Evolutionary conservation across 2,329 filamentous ascomycete genomes (phyloP).

Genomic region (Colletotrichum sansevieriae): DNA sequence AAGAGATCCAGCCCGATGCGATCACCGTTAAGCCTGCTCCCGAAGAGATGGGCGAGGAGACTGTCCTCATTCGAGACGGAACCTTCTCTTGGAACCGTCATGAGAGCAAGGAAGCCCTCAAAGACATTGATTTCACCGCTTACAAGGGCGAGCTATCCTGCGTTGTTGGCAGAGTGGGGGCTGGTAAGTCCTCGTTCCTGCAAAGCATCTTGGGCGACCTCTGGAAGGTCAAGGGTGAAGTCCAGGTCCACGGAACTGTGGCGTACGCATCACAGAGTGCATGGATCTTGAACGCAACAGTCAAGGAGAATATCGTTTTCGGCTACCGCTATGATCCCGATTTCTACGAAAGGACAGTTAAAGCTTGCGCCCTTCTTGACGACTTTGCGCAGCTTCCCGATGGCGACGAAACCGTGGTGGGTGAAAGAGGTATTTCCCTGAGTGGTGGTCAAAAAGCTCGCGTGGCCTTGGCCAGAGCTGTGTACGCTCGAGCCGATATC

Average conservation of each 20-base stretch:
- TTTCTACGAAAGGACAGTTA: slow-evolving; percentile 94
- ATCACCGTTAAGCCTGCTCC: slow-evolving; percentile 78
- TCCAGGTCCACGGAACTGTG: slow-evolving; percentile 83
- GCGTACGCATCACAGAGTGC: slow-evolving; percentile 94
- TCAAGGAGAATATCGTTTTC: slow-evolving; percentile 97
- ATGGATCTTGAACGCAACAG: slow-evolving; percentile 98
- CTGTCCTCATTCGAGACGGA: slow-evolving; percentile 84
- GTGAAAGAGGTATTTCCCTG: slow-evolving; percentile 94
- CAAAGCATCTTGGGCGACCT: slow-evolving; percentile 91
- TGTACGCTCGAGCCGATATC: slow-evolving; percentile 96
- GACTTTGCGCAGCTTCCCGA: slow-evolving; percentile 95
- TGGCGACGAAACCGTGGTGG: slow-evolving; percentile 95
- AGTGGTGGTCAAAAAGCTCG: slow-evolving; percentile 97
- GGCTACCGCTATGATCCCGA: slow-evolving; percentile 92
- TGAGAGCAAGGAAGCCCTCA: slow-evolving; percentile 76
- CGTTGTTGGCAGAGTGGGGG: slow-evolving; percentile 92
- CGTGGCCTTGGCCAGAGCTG: slow-evolving; percentile 89
- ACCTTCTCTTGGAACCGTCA: slow-evolving; percentile 96
- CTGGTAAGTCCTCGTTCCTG: slow-evolving; percentile 93
- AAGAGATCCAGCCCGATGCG: slow-evolving; percentile 90
- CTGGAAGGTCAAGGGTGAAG: slow-evolving; percentile 88
- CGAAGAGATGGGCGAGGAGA: slow-evolving; percentile 84
- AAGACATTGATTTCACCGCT: slow-evolving; percentile 88
- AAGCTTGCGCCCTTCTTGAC: slow-evolving; percentile 89
- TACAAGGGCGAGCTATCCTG: slow-evolving; percentile 95